Percentiles rank a stretch among this genome's conserved stretches.
Conservation (phyloP, 2,329 filamentous ascomycete genomes). For the Diaporthe longicolla region DNA sequence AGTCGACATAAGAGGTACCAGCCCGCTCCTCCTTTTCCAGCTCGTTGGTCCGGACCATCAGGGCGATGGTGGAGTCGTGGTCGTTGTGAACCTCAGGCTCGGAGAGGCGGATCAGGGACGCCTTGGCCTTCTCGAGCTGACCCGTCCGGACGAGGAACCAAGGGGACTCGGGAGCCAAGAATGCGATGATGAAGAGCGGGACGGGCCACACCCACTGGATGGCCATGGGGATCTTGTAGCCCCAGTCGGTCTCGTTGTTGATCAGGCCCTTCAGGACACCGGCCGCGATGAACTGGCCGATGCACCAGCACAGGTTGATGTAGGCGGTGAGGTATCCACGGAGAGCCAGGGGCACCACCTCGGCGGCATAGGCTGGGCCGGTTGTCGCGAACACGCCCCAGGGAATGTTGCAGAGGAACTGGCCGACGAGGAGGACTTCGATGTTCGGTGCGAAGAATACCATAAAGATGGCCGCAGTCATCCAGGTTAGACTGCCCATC, state of each 20-base stretch:
- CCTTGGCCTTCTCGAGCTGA: constrained; percentile 40
- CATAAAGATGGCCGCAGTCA: constrained; percentile 62
- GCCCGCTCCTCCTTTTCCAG: constrained; percentile 58
- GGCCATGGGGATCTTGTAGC: constrained; percentile 48
- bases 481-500: constrained; percentile 56
- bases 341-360: constrained; percentile 48
- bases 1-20: constrained; percentile 60
- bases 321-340: constrained; percentile 48
- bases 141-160: constrained; percentile 45
- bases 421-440: constrained; percentile 58
- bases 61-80: constrained; percentile 54
- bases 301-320: constrained; percentile 48
- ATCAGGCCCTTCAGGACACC: constrained; percentile 45
- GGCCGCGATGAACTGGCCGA: constrained; percentile 48
- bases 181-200: constrained; percentile 43
- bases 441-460: constrained; percentile 63
- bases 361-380: constrained; percentile 54
- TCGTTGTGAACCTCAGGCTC: constrained; percentile 50
- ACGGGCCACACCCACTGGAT: constrained; percentile 45
- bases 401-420: constrained; percentile 61
- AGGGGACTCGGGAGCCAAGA: constrained; percentile 47
- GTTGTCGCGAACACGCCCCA: constrained; percentile 63
- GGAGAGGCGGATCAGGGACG: constrained; percentile 49
- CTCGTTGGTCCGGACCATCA: constrained; percentile 62
- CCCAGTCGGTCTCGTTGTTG: constrained; percentile 46